Evolutionary conservation across 176 grass and related monocot genomes (phyloP), one percentile per base, ranked within the genome.

Genomic region (Dendrocalamus sinicus): DNA sequence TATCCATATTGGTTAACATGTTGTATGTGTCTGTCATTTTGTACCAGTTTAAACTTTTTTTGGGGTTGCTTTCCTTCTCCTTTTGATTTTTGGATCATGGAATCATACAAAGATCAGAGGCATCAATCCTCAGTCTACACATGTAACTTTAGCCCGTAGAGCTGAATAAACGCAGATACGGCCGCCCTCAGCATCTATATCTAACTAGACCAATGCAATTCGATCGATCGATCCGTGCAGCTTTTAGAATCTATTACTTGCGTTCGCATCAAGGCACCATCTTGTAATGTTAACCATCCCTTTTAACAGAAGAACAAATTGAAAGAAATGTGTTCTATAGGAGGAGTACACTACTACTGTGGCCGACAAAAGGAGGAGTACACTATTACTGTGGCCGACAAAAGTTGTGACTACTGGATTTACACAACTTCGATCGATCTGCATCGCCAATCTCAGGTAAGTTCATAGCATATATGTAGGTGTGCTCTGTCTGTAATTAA

Each of bases 211-310:
- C 69, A 50, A 35, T 4, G 50, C 73, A 73, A 63, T 67, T 81
- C 47, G 35, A 20, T 26, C 59, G 11, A 48, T 66, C 26, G 45
- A 67, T 12, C 45, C 55, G 58, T 26, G 40, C 24, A 39, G 8
- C 79, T 76, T 86, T 73, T 78, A 59, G 84, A 90, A 90, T 90
- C 17, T 77, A 83, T 82, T 86, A 82, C 73, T 86, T 90, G 73
- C 79, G 73, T 86, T 90, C 59, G 28, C 79, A 73, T 66, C 79
- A 86, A 83, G 79, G 62, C 59, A 66, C 32, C 59, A 74, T 37
- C 59, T 26, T 39, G 82, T 40, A 75, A 72, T 59, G 73, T 57
- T 67, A 83, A 86, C 79, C 79, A 79, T 8, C 67, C 73, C 84
- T 46, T 90, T 87, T 79, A 53, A 83, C 79, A 73, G 35, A 78